Evolutionary conservation across 768 basidiomycete species (phyloP).

Genomic region (Hericium coralloides): DNA sequence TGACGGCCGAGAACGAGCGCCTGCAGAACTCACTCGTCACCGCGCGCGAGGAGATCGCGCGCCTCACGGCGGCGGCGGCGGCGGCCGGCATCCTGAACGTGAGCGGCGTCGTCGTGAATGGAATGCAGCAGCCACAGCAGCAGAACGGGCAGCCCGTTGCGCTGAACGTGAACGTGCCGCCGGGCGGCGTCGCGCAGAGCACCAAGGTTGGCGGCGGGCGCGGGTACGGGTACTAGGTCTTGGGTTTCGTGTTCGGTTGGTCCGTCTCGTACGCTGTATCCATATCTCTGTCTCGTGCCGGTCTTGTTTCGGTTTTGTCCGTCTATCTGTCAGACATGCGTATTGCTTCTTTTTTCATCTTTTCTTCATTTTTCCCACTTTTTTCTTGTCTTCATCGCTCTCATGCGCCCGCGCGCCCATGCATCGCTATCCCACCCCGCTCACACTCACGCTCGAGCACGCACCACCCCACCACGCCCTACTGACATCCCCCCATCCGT

Average conservation of each 20-base stretch:
- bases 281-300: no score
- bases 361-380: not conserved
- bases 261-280: not conserved
- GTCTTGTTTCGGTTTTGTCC: not conserved
- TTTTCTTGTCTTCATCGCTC: not conserved
- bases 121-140: constrained; percentile 2
- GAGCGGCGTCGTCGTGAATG: not conserved
- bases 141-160: constrained; percentile 7
- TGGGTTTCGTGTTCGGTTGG: not conserved
- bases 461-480: not conserved
- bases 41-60: constrained; percentile 86
- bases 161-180: constrained; percentile 14
- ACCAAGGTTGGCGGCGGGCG: constrained; percentile 6
- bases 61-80: constrained; percentile 44
- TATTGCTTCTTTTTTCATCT: not conserved
- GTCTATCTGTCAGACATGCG: not conserved
- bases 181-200: not conserved
- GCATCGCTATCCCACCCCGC: not conserved
- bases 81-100: not conserved
- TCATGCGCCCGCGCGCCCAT: not conserved
- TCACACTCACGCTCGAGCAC: not conserved
- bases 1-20: constrained; percentile 91
- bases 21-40: constrained; percentile 79
- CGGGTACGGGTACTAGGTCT: constrained; percentile 11
- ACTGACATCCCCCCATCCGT: not conserved